Base-by-base conservation (phyloP, 768 basidiomycete genomes). In the Boletus pseudopeckii region DNA sequence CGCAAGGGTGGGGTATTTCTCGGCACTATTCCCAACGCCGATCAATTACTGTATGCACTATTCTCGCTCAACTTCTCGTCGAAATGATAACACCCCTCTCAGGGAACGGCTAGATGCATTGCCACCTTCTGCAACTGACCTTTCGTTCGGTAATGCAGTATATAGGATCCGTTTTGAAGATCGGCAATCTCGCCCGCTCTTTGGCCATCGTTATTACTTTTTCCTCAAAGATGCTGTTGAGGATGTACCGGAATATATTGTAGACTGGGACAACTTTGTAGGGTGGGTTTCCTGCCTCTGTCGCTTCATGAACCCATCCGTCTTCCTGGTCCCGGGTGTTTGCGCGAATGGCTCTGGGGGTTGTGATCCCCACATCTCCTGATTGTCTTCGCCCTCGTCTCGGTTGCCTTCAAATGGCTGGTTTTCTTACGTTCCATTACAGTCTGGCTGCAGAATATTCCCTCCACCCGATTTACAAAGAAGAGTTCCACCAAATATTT, bases 201-300 rank as follows among this genome's bases (percentile, higher is more conserved):
- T 88, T 67, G 97, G 97, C 3, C 91, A 98, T 70, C 85, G 89
- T 49, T 99, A 99, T 68, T 86, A 82, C 72, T 99, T 99, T 75
- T 97, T 83, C 74, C 82, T 99, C 24, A 75, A 84, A 65, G 97
- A 98, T 64, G 97, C 97, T 5, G 96, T 99, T 2, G 96, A 95
- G 58, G 85, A 98, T 62, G 96, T 98, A 18, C 95, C 96, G 6
- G 97, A 99, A 70, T 99, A 95, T 65, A 77, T 99, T 46, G 97
- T 99, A n/a, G 80, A 83, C 55, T 99, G 96, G 96, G 86, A 91
- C 42, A 86, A 86, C 62, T 98, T 98, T 67, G 85, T 88, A 30
- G 72, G 81, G 94, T 97, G 58, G 60, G 81, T 73, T 48, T 50
- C 36, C 11, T 45, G 18, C 37, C 4, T 38, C 45, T 42, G 38